Evolutionary conservation across 306 rosid species (phyloP), one percentile per base, ranked within the genome.

Genomic region (Senna siamea): DNA sequence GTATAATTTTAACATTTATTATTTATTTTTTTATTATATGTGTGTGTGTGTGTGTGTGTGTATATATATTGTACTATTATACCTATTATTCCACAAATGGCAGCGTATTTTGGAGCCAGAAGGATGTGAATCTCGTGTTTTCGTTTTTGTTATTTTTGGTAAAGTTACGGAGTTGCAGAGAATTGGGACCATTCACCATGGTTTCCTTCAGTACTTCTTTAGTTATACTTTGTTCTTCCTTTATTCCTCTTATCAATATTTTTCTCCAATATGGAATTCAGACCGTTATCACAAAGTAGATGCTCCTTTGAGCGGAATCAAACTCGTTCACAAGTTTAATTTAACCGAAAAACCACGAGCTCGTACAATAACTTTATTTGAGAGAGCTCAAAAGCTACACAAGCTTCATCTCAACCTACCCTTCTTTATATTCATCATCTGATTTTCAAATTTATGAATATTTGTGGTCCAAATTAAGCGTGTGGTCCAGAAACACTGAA

Each of bases 271-370:
- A 43, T 37, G 68, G n/a, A 62, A 37, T 18, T 37, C 5, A 35
- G 17, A 38, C 68, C 50, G 32, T 62, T 62, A 11, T 18, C 17
- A 37, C 17, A 62, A 62, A 37, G 68, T 17, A 62, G 68, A 62
- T 62, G n/a, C 68, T 23, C 67, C 28, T 37, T 34, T 61, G 1
- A 60, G 20, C 26, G 34, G 4, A 30, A 30, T 7, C 65, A 43
- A 60, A 34, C 7, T n/a, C 32, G 46, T n/a, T 2, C 46, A 37
- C 50, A 37, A 62, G 68, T 22, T 62, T 62, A 18, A 62, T 23
- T 55, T 55, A 60, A 35, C 6, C 18, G 0, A 60, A 38, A 10
- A 60, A 15, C 66, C 47, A 35, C 5, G 26, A 17, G 28, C n/a
- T 60, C 11, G 8, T 35, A 35, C 5, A 9, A 60, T 35, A 60